These are phyloP conservation scores for Heritiera littoralis DNA, from an alignment of 345 rosid genomes.

Conservation along the genomic window DNA sequence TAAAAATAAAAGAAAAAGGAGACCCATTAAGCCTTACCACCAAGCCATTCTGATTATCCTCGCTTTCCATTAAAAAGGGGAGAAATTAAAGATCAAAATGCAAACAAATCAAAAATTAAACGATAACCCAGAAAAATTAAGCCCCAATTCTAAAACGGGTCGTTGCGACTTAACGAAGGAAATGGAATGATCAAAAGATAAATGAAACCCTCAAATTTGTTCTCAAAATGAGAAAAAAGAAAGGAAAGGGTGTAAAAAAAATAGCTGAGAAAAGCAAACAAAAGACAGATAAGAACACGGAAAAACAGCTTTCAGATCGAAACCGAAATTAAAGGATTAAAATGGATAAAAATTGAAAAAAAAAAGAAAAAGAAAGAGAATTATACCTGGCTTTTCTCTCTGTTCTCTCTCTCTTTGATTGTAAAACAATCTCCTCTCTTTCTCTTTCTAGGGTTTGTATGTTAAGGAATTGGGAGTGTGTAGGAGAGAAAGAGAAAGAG, in stretches of 20 bases:
- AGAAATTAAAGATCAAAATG: slow-evolving; percentile 17
- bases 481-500: background rate
- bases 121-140: slow-evolving; percentile 19
- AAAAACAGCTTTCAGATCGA: slow-evolving; percentile 34
- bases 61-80: slow-evolving; percentile 39
- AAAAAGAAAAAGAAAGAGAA: background rate
- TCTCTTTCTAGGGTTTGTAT: slow-evolving; percentile 13
- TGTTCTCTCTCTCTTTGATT: background rate
- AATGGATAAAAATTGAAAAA: background rate
- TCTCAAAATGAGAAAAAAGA: background rate
- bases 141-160: background rate
- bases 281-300: slow-evolving; percentile 39
- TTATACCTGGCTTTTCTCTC: slow-evolving; percentile 28
- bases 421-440: slow-evolving; percentile 9
- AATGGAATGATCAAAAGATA: slow-evolving; percentile 12
- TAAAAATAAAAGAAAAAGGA: slow-evolving; percentile 2
- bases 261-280: slow-evolving; percentile 23
- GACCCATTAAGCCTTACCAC: slow-evolving; percentile 36
- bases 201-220: slow-evolving; percentile 20
- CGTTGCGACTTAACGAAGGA: slow-evolving; percentile 4
- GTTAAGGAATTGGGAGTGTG: background rate
- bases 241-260: slow-evolving; percentile 13
- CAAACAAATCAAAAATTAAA: background rate
- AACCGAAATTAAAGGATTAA: slow-evolving; percentile 27
- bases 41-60: slow-evolving; percentile 34